Evolutionary conservation across 75 land plant genomes (phyloP).

Genomic region (Sequoia sempervirens): DNA sequence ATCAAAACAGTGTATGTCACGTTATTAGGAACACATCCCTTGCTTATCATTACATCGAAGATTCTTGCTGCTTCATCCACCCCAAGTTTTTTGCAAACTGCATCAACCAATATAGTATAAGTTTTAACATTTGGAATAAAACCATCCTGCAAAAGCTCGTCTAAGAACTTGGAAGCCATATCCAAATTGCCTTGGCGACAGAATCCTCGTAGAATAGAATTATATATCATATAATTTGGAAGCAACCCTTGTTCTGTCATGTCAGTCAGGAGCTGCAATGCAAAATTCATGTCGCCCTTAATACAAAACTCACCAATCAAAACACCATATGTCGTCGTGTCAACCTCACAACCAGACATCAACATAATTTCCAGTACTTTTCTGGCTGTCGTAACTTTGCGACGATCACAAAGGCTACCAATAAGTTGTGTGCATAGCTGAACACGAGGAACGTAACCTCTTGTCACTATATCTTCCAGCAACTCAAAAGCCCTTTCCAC

Average conservation of each 20-base stretch:
- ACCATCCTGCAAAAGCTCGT: constrained; percentile 16
- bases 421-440: constrained; percentile 40
- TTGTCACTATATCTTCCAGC: constrained; percentile 28
- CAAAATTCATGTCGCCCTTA: constrained; percentile 29
- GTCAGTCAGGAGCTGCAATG: constrained; percentile 21
- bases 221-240: constrained; percentile 43
- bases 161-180: constrained; percentile 31
- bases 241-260: constrained; percentile 23
- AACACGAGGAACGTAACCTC: constrained; percentile 34
- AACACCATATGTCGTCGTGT: constrained; percentile 43
- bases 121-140: constrained; percentile 53
- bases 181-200: constrained; percentile 37
- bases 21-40: constrained; percentile 57
- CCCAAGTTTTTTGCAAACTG: constrained; percentile 38
- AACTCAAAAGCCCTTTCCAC: constrained; percentile 23
- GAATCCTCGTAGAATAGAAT: constrained; percentile 30
- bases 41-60: constrained; percentile 49
- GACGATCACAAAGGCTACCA: constrained; percentile 34
- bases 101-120: constrained; percentile 53
- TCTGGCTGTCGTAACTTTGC: constrained; percentile 21
- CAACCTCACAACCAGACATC: constrained; percentile 40
- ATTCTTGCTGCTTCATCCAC: constrained; percentile 48
- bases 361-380: constrained; percentile 33
- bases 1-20: constrained; percentile 56
- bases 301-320: constrained; percentile 47